Evolutionary conservation across 2,329 filamentous ascomycete genomes (phyloP).

Genomic region (Didymella pinodella): DNA sequence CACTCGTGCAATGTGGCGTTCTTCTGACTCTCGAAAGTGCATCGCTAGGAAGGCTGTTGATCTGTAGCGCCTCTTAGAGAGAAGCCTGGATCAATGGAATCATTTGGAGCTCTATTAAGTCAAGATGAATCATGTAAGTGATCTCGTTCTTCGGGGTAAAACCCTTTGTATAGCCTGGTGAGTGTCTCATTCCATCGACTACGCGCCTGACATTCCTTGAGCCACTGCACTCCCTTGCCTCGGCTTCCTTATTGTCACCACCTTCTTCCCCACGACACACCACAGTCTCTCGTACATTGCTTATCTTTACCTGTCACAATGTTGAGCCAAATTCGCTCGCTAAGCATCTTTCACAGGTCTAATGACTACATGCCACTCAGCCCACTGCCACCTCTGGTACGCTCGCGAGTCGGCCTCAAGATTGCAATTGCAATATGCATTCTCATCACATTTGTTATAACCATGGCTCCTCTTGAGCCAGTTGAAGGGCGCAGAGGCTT

Average conservation of each 20-base stretch:
- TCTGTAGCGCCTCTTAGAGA: neutral
- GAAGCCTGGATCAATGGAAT: neutral
- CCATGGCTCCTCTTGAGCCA: constrained; percentile 8
- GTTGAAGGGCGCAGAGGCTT: constrained; percentile 3
- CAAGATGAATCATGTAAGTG: neutral
- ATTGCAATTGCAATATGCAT: constrained; percentile 8
- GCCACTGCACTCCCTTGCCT: neutral
- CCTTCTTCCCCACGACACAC: neutral
- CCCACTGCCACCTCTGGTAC: constrained; percentile 12
- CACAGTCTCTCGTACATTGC: neutral
- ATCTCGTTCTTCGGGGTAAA: neutral
- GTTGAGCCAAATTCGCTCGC: constrained; percentile 3
- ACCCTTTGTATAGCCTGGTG: neutral
- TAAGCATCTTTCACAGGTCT: constrained; percentile 14
- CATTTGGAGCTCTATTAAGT: neutral
- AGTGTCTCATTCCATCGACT: neutral
- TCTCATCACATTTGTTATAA: constrained; percentile 4
- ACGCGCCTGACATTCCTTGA: neutral
- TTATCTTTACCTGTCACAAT: constrained; percentile 3
- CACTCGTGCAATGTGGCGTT: neutral
- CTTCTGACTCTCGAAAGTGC: neutral
- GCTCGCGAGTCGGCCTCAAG: constrained; percentile 17
- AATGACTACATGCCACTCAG: constrained; percentile 15
- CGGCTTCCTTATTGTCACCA: neutral
- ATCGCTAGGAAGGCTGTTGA: neutral